phyloP scores from a whole-genome alignment of 1,284 basidiomycete genomes.

The Naganishia sp. region DNA sequence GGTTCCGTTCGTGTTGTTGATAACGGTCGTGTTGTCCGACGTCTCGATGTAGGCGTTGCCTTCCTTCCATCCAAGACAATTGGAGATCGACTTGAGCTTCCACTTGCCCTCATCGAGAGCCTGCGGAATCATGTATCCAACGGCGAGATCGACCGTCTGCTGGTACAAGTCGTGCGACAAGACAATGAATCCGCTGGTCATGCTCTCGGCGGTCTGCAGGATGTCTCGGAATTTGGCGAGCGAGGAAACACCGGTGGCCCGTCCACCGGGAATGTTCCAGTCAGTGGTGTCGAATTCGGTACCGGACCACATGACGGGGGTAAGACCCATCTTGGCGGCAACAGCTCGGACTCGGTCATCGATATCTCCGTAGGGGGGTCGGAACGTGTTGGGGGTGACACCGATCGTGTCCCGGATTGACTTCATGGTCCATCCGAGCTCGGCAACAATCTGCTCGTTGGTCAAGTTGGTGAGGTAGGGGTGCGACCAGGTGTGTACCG shows the following conservation, averaged over 20 bases:
- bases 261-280: slow-evolving; percentile 77
- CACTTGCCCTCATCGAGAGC: slow-evolving; percentile 61
- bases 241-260: slow-evolving; percentile 64
- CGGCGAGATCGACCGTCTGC: slow-evolving; percentile 81
- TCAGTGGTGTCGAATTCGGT: slow-evolving; percentile 78
- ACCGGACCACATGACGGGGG: slow-evolving; percentile 53
- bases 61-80: slow-evolving; percentile 64
- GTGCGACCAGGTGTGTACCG: slow-evolving; percentile 60
- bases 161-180: slow-evolving; percentile 83
- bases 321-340: slow-evolving; percentile 66
- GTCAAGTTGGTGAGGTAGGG: slow-evolving; percentile 71
- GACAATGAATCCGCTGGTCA: slow-evolving; percentile 74
- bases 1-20: slow-evolving; percentile 42
- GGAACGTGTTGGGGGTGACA: slow-evolving; percentile 33
- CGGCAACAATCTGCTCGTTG: slow-evolving; percentile 85
- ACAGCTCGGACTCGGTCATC: slow-evolving; percentile 90
- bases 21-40: slow-evolving; percentile 47
- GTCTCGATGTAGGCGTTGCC: slow-evolving; percentile 54
- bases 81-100: slow-evolving; percentile 60
- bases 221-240: slow-evolving; percentile 56
- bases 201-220: slow-evolving; percentile 47
- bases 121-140: slow-evolving; percentile 80
- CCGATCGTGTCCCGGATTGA: slow-evolving; percentile 79
- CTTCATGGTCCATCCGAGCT: slow-evolving; percentile 88
- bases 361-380: slow-evolving; percentile 52